A percentile compares a stretch with the other conserved stretches of the same genome.
Conservation (phyloP, 495 filamentous ascomycete genomes). For the Letharia columbiana region DNA sequence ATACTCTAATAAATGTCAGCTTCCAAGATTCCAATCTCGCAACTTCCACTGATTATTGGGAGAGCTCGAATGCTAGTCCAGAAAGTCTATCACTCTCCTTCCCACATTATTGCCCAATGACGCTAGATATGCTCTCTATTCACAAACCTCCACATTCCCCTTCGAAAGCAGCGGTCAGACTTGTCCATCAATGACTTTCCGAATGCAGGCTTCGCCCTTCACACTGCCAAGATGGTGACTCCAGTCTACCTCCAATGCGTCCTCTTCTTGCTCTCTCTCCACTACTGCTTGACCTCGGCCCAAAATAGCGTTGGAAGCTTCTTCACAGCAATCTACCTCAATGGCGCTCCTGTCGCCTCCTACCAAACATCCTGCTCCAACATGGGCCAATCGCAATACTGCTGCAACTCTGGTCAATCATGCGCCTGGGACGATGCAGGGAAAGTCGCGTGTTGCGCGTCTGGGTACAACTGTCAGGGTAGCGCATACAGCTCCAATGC, state of each 20-base stretch:
- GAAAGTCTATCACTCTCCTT: not conserved
- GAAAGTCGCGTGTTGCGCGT: slow-evolving; percentile 21
- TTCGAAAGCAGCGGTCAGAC: not conserved
- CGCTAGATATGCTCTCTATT: not conserved
- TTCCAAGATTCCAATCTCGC: not conserved
- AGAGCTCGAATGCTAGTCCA: not conserved
- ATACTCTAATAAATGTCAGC: not conserved
- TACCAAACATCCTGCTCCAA: slow-evolving; percentile 12
- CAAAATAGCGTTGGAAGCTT: slow-evolving; percentile 12
- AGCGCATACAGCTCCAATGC: slow-evolving; percentile 11
- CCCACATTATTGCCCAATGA: not conserved
- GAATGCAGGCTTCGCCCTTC: not conserved
- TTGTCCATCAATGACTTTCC: not conserved
- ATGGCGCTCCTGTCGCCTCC: slow-evolving; percentile 15
- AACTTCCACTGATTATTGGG: not conserved
- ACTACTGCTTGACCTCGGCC: not conserved
- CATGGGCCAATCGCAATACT: slow-evolving; percentile 16
- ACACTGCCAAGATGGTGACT: not conserved
- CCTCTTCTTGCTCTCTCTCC: not conserved
- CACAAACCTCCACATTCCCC: not conserved
- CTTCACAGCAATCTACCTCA: slow-evolving; percentile 23
- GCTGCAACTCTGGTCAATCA: slow-evolving; percentile 15
- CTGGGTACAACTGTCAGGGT: slow-evolving; percentile 16
- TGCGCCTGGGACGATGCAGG: slow-evolving; percentile 21
- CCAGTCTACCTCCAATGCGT: not conserved